phyloP scores from a whole-genome alignment of 345 rosid species.

The Lenwebbia sp. region DNA sequence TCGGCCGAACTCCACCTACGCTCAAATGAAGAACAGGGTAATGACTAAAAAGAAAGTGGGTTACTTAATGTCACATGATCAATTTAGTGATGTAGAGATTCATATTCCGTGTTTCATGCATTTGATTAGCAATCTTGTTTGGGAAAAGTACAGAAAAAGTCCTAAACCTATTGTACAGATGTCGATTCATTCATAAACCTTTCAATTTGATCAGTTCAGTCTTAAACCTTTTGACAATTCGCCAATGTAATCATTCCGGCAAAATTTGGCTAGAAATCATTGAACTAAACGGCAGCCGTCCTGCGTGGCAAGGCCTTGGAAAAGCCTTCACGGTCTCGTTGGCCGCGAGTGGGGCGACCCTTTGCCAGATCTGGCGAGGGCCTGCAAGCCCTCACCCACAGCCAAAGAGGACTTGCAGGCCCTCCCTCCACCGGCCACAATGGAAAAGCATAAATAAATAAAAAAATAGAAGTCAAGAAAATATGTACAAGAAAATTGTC shows the following conservation, averaged over 20 bases:
- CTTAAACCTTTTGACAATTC: neutral
- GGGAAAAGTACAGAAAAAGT: neutral
- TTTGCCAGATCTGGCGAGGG: neutral
- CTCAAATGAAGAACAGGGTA: neutral
- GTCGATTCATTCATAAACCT: fast-evolving
- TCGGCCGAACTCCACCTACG: neutral
- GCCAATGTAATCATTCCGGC: fast-evolving
- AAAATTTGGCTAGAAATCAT: fast-evolving
- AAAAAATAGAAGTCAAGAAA: neutral
- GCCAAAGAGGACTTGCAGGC: neutral
- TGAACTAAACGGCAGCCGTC: neutral
- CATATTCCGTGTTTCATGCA: neutral
- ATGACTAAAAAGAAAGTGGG: neutral
- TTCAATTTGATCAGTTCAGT: neutral
- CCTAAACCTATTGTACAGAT: neutral
- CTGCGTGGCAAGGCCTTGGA: neutral
- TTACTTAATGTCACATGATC: neutral
- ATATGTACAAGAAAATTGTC: neutral
- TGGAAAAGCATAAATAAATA: neutral
- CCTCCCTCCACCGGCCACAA: neutral
- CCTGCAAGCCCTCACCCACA: neutral
- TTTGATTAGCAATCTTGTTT: neutral
- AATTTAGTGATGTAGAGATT: neutral
- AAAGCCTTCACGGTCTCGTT: neutral
- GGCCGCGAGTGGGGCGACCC: fast-evolving